A percentile compares a stretch with the other conserved stretches of the same genome.
phyloP scores from a whole-genome alignment of 768 basidiomycete species.

The Peribolospora baueri region DNA sequence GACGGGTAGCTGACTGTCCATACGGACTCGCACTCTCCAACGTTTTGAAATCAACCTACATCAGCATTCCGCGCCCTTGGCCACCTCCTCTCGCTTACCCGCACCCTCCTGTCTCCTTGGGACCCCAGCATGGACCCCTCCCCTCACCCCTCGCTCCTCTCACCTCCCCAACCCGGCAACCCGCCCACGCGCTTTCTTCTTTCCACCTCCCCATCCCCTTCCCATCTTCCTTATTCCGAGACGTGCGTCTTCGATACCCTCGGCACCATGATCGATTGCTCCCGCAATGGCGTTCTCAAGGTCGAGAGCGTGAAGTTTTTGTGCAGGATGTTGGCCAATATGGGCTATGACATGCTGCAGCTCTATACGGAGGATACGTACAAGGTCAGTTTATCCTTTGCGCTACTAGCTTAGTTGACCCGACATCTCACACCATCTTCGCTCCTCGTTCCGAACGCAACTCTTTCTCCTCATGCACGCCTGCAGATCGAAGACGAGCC shows the following conservation, averaged over 20 bases:
- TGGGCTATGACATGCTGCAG: conserved; percentile 11
- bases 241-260: not conserved
- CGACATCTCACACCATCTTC: no score
- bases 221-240: not conserved
- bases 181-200: not conserved
- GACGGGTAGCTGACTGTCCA: no score
- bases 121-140: not conserved
- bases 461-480: not conserved
- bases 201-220: not conserved
- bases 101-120: not conserved
- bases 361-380: not conserved
- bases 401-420: not conserved
- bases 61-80: conserved; percentile 9
- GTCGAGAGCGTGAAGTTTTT: conserved; percentile 7
- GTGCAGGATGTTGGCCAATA: conserved; percentile 7
- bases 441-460: no score
- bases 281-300: conserved; percentile 10
- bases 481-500: conserved; percentile 10
- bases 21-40: not conserved
- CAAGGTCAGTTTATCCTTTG: not conserved
- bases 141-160: not conserved
- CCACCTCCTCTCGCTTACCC: not conserved
- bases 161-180: conserved; percentile 3
- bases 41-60: not conserved
- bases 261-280: conserved; percentile 14